Evolutionary conservation across 371 early-diverging fungal species (phyloP).

Genomic region (Scutellospora calospora): DNA sequence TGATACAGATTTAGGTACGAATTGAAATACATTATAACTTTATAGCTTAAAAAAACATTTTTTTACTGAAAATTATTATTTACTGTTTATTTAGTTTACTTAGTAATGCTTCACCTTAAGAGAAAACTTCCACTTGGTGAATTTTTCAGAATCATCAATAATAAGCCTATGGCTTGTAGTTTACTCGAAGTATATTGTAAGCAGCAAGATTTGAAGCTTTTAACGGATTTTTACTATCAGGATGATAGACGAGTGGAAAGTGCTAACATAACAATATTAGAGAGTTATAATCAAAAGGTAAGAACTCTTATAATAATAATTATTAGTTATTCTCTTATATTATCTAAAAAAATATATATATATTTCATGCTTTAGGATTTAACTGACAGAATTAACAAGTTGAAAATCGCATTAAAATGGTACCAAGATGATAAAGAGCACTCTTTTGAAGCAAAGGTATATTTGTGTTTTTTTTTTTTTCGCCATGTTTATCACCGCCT

Average conservation of each 20-base stretch:
- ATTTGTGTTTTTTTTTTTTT: neutral
- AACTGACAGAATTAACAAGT: conserved; percentile 68
- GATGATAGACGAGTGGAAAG: conserved; percentile 85
- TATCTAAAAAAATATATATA: neutral
- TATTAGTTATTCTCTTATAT: neutral
- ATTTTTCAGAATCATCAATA: conserved; percentile 87
- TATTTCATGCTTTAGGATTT: conserved; percentile 54
- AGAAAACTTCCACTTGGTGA: conserved; percentile 82
- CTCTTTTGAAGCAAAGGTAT: conserved; percentile 79
- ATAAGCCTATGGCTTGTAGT: conserved; percentile 82
- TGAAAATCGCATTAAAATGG: conserved; percentile 73
- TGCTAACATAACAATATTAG: conserved; percentile 70
- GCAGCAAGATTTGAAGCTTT: conserved; percentile 77
- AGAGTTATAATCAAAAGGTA: conserved; percentile 68
- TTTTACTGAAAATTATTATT: conserved; percentile 2
- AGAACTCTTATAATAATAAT: neutral
- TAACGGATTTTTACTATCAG: conserved; percentile 95
- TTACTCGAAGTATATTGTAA: conserved; percentile 86
- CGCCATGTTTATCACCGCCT: neutral
- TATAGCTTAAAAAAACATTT: neutral
- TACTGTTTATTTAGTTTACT: conserved; percentile 70
- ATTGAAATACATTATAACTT: neutral
- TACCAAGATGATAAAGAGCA: conserved; percentile 78
- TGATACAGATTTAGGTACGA: conserved; percentile 89
- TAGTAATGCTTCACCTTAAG: conserved; percentile 89